Evolutionary conservation across 1,139 yeast species (phyloP), one percentile per base, ranked within the genome.

Genomic region (Blastobotrys indianensis): DNA sequence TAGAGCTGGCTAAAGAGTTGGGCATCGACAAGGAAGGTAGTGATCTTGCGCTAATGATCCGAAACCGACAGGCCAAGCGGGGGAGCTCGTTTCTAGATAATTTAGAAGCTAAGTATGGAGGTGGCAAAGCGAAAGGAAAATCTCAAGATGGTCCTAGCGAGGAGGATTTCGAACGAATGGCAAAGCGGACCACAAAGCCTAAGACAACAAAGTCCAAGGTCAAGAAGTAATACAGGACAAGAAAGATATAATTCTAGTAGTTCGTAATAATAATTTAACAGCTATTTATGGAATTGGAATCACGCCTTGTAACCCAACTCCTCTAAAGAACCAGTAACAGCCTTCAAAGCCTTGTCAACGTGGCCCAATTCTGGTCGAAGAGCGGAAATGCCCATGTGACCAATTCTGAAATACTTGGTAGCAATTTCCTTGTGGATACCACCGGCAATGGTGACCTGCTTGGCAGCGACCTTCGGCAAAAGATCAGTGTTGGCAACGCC

Each of bases 331-430:
- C 42, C 45, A 31, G 39, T 39, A 38, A 48, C 28, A 12, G 42
- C 17, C 39, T 45, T 46, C 34, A 58, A 45, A 31, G 58, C 56
- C 44, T 48, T 37, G 47, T 63, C 65, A 33, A 60, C 55, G 55
- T 72, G 72, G 42, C 77, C 77, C 48, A 71, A 61, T 52, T 73
- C 73, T 32, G 58, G 66, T 50, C 68, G 68, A 43, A 75, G 72
- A 41, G 75, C 71, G 47, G 80, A 68, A 41, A 77, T 79, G 55
- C 97, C 97, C 97, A 90, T 90, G 69, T 90, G 97, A 30, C 97
- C 97, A 51, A 90, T 81, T 68, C 97, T 80, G 72, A 90, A 86
- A 70, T 88, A 88, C 65, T 83, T 82, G 49, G 85, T 77, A 41
- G 80, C 83, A 59, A 87, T 79, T 17, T 80, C 86, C 67, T 80